These are phyloP conservation scores for Diospyros kaki DNA, from an alignment of 148 eudicot species.

Conservation along the genomic window DNA sequence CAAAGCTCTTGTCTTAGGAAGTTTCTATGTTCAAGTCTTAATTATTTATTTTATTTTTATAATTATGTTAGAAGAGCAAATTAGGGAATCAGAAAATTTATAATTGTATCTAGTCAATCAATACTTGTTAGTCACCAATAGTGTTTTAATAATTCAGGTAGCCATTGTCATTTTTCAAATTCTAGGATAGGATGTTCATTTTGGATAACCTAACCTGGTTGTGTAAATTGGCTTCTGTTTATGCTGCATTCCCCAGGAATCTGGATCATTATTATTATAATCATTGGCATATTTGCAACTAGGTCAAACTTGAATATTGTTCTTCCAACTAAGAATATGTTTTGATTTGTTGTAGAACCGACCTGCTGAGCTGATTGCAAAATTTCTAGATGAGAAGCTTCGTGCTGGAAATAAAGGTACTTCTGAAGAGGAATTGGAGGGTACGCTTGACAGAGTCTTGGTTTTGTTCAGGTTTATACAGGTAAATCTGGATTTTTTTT, in stretches of 20 bases:
- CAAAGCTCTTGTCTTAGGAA: no score
- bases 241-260: not conserved
- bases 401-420: slow-evolving; percentile 99
- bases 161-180: no score
- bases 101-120: no score
- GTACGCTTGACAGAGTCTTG: slow-evolving; percentile 90
- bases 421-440: slow-evolving; percentile 96
- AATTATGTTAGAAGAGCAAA: no score
- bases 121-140: no score
- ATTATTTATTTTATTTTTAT: no score
- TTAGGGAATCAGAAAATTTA: no score
- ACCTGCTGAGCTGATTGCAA: slow-evolving; percentile 96
- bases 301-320: not conserved
- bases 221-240: not conserved
- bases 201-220: no score
- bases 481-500: slow-evolving; percentile 33
- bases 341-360: slow-evolving; percentile 57
- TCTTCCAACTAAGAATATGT: slow-evolving; percentile 11
- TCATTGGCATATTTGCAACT: not conserved
- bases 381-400: slow-evolving; percentile 93
- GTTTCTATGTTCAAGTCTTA: no score
- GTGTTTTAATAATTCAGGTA: no score
- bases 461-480: slow-evolving; percentile 92
- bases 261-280: not conserved
- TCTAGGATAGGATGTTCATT: no score